Evolutionary conservation across 2,329 filamentous ascomycete species (phyloP).

Genomic region (Lecanicillium sp.): DNA sequence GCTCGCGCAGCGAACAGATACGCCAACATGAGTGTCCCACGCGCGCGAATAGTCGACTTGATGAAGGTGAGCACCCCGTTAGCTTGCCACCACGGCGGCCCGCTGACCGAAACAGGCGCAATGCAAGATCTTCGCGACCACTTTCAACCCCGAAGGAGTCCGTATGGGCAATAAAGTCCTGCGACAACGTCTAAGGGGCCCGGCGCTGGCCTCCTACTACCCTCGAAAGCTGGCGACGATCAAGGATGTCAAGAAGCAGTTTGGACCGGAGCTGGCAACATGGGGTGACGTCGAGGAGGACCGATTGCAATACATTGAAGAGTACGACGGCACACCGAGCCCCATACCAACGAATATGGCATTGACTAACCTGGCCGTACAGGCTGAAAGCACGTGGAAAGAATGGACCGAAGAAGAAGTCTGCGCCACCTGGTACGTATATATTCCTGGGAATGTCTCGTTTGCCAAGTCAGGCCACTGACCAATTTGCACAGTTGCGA

Average conservation of each 20-base stretch:
- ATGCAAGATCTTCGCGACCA: constrained; percentile 86
- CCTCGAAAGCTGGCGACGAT: constrained; percentile 67
- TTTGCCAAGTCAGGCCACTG: not conserved
- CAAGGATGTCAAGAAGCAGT: constrained; percentile 63
- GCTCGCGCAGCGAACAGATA: constrained; percentile 15
- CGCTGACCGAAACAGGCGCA: constrained; percentile 51
- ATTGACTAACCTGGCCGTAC: constrained; percentile 21
- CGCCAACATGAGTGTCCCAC: constrained; percentile 54
- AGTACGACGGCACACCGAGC: constrained; percentile 33
- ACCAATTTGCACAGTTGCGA: constrained; percentile 12
- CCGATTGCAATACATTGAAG: constrained; percentile 66
- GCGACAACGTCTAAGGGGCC: constrained; percentile 80
- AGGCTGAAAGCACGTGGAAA: constrained; percentile 77
- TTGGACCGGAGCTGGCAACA: constrained; percentile 57
- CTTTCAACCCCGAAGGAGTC: constrained; percentile 76
- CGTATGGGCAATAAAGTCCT: constrained; percentile 89
- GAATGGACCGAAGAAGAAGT: constrained; percentile 84
- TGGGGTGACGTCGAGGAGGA: constrained; percentile 73
- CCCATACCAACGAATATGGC: not conserved
- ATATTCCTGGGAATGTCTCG: not conserved
- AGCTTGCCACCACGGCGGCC: not conserved
- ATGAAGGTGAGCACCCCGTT: constrained; percentile 56
- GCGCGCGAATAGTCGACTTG: constrained; percentile 59
- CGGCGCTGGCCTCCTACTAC: constrained; percentile 79
- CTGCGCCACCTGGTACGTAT: constrained; percentile 32